phyloP scores from a whole-genome alignment of 2,329 filamentous ascomycete genomes.

The Verticillium tricorpus region DNA sequence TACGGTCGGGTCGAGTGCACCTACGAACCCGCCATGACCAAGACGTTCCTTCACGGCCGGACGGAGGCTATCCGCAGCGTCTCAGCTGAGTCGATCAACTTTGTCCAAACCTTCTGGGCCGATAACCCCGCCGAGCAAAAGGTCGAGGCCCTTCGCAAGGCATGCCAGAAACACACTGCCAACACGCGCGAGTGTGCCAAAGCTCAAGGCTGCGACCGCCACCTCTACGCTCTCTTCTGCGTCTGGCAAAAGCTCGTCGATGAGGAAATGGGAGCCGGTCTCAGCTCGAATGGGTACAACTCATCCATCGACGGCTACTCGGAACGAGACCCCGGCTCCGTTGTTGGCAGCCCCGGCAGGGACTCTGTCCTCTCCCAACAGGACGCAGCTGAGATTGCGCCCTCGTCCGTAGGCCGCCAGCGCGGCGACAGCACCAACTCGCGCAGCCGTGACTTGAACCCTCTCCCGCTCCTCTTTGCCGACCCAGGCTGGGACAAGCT shows the following conservation, averaged over 20 bases:
- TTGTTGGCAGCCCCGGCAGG: constrained; percentile 48
- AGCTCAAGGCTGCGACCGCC: constrained; percentile 85
- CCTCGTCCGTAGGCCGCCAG: constrained; percentile 12
- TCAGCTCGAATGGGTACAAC: constrained; percentile 58
- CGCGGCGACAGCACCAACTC: constrained; percentile 53
- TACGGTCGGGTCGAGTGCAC: constrained; percentile 93
- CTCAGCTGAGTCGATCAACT: constrained; percentile 76
- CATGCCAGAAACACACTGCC: constrained; percentile 75
- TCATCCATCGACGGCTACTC: constrained; percentile 52
- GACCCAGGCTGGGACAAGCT: constrained; percentile 91
- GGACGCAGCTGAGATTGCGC: neutral
- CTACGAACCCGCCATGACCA: constrained; percentile 98
- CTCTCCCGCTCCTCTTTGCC: constrained; percentile 75
- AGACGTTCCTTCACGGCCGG: constrained; percentile 84
- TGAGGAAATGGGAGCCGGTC: constrained; percentile 55
- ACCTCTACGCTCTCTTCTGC: constrained; percentile 89
- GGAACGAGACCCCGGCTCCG: constrained; percentile 37
- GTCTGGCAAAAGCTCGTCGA: constrained; percentile 91
- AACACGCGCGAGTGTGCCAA: constrained; percentile 83
- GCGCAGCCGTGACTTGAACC: constrained; percentile 34
- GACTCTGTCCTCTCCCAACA: constrained; percentile 40
- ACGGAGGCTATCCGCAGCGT: constrained; percentile 92
- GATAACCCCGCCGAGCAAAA: constrained; percentile 81
- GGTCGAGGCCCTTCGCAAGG: constrained; percentile 77
- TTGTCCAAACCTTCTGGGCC: constrained; percentile 91